Conservation (phyloP, 1,284 basidiomycete species). For the Butyriboletus appendiculatus region DNA sequence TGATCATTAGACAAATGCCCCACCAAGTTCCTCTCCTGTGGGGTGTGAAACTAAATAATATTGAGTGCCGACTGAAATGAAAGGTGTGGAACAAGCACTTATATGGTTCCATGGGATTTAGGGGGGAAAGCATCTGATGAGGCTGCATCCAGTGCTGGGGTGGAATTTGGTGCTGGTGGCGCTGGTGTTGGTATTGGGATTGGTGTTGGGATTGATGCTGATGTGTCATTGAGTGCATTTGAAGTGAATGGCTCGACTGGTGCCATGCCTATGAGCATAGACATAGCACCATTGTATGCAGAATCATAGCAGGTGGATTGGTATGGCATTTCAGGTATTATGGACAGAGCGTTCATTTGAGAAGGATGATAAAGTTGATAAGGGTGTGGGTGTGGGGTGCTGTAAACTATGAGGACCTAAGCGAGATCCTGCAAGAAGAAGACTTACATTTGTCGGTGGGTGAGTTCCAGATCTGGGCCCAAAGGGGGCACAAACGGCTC, state of each 20-base stretch:
- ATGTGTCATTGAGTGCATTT: conserved; percentile 46
- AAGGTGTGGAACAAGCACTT: conserved; percentile 30
- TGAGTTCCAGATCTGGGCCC: conserved; percentile 42
- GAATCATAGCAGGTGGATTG: conserved; percentile 51
- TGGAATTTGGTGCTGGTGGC: conserved; percentile 35
- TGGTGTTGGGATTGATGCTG: conserved; percentile 20
- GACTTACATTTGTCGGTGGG: conserved; percentile 53
- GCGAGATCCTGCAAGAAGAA: background rate
- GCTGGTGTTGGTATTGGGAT: conserved; percentile 18
- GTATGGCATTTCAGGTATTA: conserved; percentile 63
- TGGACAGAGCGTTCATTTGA: conserved; percentile 46
- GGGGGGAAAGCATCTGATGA: conserved; percentile 36
- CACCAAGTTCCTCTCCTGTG: conserved; percentile 53
- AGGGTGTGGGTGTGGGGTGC: conserved; percentile 32
- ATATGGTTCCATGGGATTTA: conserved; percentile 62
- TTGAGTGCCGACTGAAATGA: conserved; percentile 13
- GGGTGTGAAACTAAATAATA: conserved; percentile 39
- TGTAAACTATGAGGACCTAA: conserved; percentile 22
- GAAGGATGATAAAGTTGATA: conserved; percentile 41
- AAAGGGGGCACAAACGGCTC: conserved; percentile 40
- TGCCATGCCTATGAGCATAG: conserved; percentile 32
- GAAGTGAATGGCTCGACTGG: conserved; percentile 37
- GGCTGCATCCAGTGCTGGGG: conserved; percentile 44
- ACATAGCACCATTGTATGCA: conserved; percentile 32
- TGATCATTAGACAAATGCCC: conserved; percentile 48